Conservation (phyloP, 1,139 yeast genomes). For the Meyerozyma athensensis region DNA sequence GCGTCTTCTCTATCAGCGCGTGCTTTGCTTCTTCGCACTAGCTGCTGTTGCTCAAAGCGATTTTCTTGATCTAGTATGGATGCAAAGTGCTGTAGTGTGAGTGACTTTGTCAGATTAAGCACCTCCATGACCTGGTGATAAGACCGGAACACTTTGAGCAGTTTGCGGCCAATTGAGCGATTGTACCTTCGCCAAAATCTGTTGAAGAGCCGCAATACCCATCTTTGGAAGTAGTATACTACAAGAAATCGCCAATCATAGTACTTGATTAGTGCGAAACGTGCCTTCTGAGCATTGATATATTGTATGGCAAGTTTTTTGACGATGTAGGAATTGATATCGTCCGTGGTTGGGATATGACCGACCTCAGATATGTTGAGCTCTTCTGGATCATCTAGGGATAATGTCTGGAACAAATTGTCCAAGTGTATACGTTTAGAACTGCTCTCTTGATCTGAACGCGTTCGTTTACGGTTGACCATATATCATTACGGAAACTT, state of each 20-base stretch:
- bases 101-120: constrained; percentile 13
- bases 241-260: constrained; percentile 23
- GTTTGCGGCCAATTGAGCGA: constrained; percentile 12
- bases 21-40: constrained; percentile 12
- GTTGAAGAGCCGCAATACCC: constrained; percentile 39
- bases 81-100: constrained; percentile 22
- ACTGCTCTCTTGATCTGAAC: constrained; percentile 8
- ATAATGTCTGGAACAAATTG: constrained; percentile 11
- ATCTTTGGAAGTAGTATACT: constrained; percentile 26
- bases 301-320: constrained; percentile 24
- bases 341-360: constrained; percentile 6
- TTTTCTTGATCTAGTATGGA: constrained; percentile 26
- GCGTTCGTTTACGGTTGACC: constrained; percentile 5
- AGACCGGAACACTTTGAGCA: constrained; percentile 17
- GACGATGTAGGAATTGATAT: constrained; percentile 21
- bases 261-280: constrained; percentile 19
- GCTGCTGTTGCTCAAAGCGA: constrained; percentile 17
- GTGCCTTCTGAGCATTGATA: constrained; percentile 14
- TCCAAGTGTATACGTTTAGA: constrained; percentile 14
- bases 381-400: constrained; percentile 11
- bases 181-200: constrained; percentile 31
- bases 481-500: neutral
- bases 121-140: constrained; percentile 24
- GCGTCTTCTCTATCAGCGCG: constrained; percentile 15
- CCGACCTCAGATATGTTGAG: neutral